Base-by-base conservation (phyloP, 1,284 basidiomycete species). In the Papiliotrema laurentii region DNA sequence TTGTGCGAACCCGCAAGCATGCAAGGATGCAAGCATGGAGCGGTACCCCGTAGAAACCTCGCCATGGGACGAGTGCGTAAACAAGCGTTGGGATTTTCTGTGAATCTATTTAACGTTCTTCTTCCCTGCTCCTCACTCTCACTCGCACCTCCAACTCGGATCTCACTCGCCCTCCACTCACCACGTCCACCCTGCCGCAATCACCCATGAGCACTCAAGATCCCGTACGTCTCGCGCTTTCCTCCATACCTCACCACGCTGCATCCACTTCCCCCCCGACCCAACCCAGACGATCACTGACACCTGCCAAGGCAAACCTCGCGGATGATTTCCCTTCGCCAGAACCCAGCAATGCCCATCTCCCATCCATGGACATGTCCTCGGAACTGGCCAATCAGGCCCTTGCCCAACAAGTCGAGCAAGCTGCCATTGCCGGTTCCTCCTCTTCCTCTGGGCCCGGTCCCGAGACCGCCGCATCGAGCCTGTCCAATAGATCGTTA, bases 341-440 rank as follows among this genome's bases (percentile, higher is more conserved):
- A 19, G 53, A 52, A 39, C 53, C 50, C 37, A 44, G 21, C 28
- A 53, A 43, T 19, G 46, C 43, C n/a, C 36, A 51, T 47, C 37
- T 59, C 54, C 36, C 27, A 27, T 39, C 25, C 13, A 47, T 47
- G 51, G 65, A 66, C 51, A 63, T 68, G 56, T 56, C 61, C 25
- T 49, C 53, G 18, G 64, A 66, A 45, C 53, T 66, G 2, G 67
- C 56, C 10, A 62, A 65, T 46, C 63, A 66, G 45, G 66, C 63
- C 4, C 64, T 66, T 2, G 66, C 63, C 11, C 61, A 67, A 45
- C 65, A 63, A 7, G 54, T 62, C 24, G 60, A 61, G 25, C 54
- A 59, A 21, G 62, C 60, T 24, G 58, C 53, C 21, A 60, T 61
- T 1, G 58, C 51, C n/a, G 60, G 60, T 1, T 55, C 39, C 16